phyloP scores from a whole-genome alignment of 2,329 filamentous ascomycete species.

The Simplicillium sp. region DNA sequence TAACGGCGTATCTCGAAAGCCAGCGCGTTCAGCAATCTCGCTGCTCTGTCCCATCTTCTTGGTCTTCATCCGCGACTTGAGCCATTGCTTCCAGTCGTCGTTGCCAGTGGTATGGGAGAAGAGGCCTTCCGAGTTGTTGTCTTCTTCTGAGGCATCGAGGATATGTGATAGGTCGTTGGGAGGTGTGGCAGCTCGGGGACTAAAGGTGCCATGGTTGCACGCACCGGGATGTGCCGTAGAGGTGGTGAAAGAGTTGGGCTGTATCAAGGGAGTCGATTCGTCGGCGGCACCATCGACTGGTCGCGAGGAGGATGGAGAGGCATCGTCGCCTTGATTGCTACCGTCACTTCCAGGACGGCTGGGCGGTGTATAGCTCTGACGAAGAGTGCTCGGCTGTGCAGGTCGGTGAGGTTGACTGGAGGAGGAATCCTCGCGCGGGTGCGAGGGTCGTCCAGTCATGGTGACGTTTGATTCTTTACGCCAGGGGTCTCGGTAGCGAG shows the following conservation, averaged over 20 bases:
- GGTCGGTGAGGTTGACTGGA: conserved; percentile 26
- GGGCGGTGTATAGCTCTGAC: conserved; percentile 30
- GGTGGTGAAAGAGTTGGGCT: conserved; percentile 19
- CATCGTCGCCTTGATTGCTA: conserved; percentile 9
- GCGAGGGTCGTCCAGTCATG: conserved; percentile 17
- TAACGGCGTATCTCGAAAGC: conserved; percentile 60
- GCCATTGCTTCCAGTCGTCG: conserved; percentile 38
- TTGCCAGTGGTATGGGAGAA: conserved; percentile 27
- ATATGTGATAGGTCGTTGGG: conserved; percentile 17
- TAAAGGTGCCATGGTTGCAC: conserved; percentile 71
- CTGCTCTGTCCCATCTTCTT: conserved; percentile 66
- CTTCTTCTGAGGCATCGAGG: conserved; percentile 15
- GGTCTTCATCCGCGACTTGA: conserved; percentile 41
- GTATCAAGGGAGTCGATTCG: conserved; percentile 38
- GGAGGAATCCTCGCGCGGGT: conserved; percentile 17
- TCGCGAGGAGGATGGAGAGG: conserved; percentile 9
- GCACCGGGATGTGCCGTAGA: conserved; percentile 29
- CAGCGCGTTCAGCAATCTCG: conserved; percentile 61
- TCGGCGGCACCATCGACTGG: conserved; percentile 14
- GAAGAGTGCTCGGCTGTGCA: conserved; percentile 33
- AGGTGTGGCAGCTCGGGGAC: conserved; percentile 51
- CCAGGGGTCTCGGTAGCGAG: too few species aligned
- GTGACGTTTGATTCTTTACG: conserved; percentile 23
- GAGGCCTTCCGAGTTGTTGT: conserved; percentile 17
- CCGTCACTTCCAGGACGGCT: conserved; percentile 12